These are phyloP conservation scores for Geotrichum histeridarum DNA, from an alignment of 1,139 yeast species.

Conservation along the genomic window DNA sequence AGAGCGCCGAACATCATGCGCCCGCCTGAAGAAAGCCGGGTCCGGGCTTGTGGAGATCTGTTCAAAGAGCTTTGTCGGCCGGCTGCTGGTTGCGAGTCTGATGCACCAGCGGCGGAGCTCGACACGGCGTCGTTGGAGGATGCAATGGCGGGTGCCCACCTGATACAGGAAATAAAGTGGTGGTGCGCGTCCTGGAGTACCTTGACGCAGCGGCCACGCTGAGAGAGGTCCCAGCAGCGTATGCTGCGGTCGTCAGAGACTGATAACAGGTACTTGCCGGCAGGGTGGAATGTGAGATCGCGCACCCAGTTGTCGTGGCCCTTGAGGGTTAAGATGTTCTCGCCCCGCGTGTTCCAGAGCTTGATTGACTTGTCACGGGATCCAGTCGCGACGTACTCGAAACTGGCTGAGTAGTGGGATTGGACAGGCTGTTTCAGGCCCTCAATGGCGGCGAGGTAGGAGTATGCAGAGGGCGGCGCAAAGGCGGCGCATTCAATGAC, in stretches of 20 bases:
- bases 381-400: slow-evolving; percentile 56
- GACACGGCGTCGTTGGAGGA: slow-evolving; percentile 21
- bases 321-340: slow-evolving; percentile 48
- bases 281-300: slow-evolving; percentile 65
- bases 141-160: slow-evolving; percentile 47
- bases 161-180: slow-evolving; percentile 63
- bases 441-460: slow-evolving; percentile 48
- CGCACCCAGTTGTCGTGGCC: slow-evolving; percentile 93
- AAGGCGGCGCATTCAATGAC: slow-evolving; percentile 73
- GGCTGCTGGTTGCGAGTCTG: not conserved
- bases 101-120: not conserved
- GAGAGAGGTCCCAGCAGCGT: slow-evolving; percentile 71
- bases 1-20: not conserved
- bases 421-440: slow-evolving; percentile 30
- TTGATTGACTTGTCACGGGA: slow-evolving; percentile 75
- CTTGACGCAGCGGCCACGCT: slow-evolving; percentile 48
- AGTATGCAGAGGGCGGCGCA: slow-evolving; percentile 53
- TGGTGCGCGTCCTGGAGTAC: slow-evolving; percentile 57
- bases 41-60: not conserved
- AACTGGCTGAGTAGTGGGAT: slow-evolving; percentile 26
- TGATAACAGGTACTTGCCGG: slow-evolving; percentile 63
- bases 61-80: not conserved
- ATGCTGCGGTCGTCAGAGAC: slow-evolving; percentile 78
- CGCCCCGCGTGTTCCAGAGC: slow-evolving; percentile 74
- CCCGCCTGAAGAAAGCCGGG: not conserved